These are phyloP conservation scores for Alternaria alternata DNA, from an alignment of 2,329 filamentous ascomycete genomes.

Conservation along the genomic window DNA sequence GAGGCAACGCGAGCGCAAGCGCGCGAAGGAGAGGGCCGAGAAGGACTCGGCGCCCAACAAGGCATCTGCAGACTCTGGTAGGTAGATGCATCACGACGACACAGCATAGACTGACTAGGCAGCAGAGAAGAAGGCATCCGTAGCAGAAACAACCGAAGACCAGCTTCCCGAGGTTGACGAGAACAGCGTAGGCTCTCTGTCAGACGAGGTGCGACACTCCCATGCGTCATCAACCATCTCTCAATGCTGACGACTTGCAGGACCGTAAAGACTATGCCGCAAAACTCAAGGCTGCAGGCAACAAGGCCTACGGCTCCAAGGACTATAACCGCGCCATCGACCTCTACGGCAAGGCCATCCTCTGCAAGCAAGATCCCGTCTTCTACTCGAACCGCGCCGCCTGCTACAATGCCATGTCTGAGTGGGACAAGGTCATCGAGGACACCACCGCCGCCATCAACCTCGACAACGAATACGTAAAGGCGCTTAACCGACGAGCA, in stretches of 20 bases:
- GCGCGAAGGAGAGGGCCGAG: slow-evolving; percentile 75
- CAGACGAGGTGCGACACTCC: slow-evolving; percentile 49
- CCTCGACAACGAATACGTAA: slow-evolving; percentile 95
- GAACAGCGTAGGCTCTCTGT: slow-evolving; percentile 53
- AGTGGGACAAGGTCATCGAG: slow-evolving; percentile 96
- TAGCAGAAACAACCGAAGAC: slow-evolving; percentile 51
- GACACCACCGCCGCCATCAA: slow-evolving; percentile 94
- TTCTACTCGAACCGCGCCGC: slow-evolving; percentile 99
- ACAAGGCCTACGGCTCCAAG: slow-evolving; percentile 94
- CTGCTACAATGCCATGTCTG: slow-evolving; percentile 90
- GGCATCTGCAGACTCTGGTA: slow-evolving; percentile 39
- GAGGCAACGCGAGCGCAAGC: slow-evolving; percentile 88
- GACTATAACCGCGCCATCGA: slow-evolving; percentile 94
- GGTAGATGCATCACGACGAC: neutral
- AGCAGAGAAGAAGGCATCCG: slow-evolving; percentile 49
- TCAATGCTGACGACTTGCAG: slow-evolving; percentile 57
- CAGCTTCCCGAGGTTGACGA: slow-evolving; percentile 61
- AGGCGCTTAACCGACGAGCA: slow-evolving; percentile 94
- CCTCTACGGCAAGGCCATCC: slow-evolving; percentile 92
- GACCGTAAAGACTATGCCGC: slow-evolving; percentile 86
- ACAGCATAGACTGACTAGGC: slow-evolving; percentile 33
- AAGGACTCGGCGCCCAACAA: slow-evolving; percentile 58
- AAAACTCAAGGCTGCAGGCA: slow-evolving; percentile 93
- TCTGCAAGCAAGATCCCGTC: slow-evolving; percentile 96
- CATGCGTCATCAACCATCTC: neutral